Percentiles rank a stretch among this genome's conserved stretches.
phyloP scores from a whole-genome alignment of 805 yeast species.

The Candida khao-thaluensis region DNA sequence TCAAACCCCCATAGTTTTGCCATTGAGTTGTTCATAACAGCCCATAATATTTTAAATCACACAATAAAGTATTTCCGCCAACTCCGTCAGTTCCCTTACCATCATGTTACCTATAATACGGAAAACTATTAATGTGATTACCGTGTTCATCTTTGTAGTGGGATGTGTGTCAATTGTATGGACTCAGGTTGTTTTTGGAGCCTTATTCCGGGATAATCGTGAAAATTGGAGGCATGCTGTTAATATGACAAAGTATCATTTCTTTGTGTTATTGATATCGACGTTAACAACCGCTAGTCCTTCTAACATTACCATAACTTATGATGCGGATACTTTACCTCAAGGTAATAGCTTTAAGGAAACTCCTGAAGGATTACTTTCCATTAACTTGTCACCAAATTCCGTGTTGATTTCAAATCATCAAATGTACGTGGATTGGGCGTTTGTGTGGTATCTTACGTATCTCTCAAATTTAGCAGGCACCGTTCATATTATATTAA shows the following conservation, averaged over 20 bases:
- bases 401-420: constrained; percentile 82
- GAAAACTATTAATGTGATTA: not conserved
- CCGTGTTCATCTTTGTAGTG: constrained; percentile 5
- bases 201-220: constrained; percentile 20
- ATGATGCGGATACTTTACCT: constrained; percentile 32
- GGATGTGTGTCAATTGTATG: constrained; percentile 13
- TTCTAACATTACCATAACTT: constrained; percentile 50
- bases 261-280: constrained; percentile 53
- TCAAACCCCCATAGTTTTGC: too few species aligned
- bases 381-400: constrained; percentile 41
- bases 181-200: constrained; percentile 2
- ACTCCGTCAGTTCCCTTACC: not conserved
- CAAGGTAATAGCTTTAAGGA: constrained; percentile 25
- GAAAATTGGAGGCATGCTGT: constrained; percentile 35
- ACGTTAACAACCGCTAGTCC: constrained; percentile 53
- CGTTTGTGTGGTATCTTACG: constrained; percentile 81
- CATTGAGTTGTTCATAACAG: too few species aligned
- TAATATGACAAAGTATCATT: constrained; percentile 56
- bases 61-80: not conserved
- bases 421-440: constrained; percentile 94
- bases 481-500: constrained; percentile 69
- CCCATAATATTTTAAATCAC: not conserved
- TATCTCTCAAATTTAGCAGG: constrained; percentile 68
- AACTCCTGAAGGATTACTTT: constrained; percentile 25
- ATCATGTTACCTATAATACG: not conserved